phyloP scores from a whole-genome alignment of 257 asterid genomes.

The Ilex asprella region DNA sequence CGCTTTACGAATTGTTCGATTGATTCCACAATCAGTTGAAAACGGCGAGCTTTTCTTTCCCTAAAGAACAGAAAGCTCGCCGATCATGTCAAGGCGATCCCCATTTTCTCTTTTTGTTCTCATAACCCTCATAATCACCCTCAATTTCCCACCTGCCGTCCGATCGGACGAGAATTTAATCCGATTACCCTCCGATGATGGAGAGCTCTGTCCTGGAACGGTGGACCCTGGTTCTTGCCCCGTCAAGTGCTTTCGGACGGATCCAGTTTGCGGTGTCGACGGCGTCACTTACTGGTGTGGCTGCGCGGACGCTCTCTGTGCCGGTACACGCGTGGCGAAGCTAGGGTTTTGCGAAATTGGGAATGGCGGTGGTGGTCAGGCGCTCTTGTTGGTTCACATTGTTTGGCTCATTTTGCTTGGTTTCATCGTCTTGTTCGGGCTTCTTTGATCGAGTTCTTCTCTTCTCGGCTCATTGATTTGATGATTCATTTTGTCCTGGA shows the following conservation, averaged over 20 bases:
- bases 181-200: slow-evolving; percentile 10
- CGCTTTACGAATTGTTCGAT: no score
- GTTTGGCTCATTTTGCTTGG: slow-evolving; percentile 85
- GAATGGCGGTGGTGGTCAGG: slow-evolving; percentile 69
- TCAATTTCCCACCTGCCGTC: slow-evolving; percentile 56
- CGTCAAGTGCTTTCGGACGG: slow-evolving; percentile 79
- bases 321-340: slow-evolving; percentile 64
- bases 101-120: slow-evolving; percentile 26
- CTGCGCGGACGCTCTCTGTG: slow-evolving; percentile 85
- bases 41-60: no score
- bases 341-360: slow-evolving; percentile 72
- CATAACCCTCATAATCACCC: slow-evolving; percentile 21
- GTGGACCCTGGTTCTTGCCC: slow-evolving; percentile 44
- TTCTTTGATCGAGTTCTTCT: slow-evolving; percentile 3
- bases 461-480: no score
- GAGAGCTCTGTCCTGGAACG: slow-evolving; percentile 36
- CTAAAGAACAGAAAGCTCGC: no score
- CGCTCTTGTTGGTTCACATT: slow-evolving; percentile 22
- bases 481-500: no score
- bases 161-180: slow-evolving; percentile 19
- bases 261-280: slow-evolving; percentile 87
- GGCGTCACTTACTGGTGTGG: slow-evolving; percentile 98
- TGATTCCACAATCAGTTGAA: no score
- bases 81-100: background rate
- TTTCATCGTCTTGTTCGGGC: slow-evolving; percentile 64